Evolutionary conservation across 441 rosid species (phyloP).

Genomic region (Pelargonium cotyledonis): DNA sequence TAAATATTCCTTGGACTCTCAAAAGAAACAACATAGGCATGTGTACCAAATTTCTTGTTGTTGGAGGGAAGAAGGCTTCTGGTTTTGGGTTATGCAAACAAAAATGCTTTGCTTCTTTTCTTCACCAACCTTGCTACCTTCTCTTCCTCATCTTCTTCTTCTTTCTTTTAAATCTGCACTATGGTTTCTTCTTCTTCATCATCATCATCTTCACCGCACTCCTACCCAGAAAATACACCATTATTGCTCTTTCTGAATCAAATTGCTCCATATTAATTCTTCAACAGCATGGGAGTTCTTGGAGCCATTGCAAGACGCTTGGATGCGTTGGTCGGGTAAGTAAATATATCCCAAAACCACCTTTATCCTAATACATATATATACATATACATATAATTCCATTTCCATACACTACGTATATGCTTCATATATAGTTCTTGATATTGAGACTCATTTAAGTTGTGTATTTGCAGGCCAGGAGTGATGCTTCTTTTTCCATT

Average conservation of each 20-base stretch:
- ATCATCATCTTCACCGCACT: background rate
- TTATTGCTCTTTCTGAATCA: background rate
- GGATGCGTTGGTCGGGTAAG: slow-evolving; percentile 66
- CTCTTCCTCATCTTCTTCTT: background rate
- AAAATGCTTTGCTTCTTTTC: slow-evolving; percentile 25
- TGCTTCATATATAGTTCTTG: too few relatives aligned
- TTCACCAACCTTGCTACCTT: slow-evolving; percentile 6
- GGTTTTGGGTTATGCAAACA: slow-evolving; percentile 8
- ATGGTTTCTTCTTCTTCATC: background rate
- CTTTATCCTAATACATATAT: too few relatives aligned
- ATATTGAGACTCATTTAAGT: background rate
- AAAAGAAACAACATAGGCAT: too few relatives aligned
- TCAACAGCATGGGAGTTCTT: slow-evolving; percentile 49
- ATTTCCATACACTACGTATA: too few relatives aligned
- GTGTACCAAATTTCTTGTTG: slow-evolving; percentile 18
- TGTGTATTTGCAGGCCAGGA: slow-evolving; percentile 51
- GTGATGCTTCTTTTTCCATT: slow-evolving; percentile 82
- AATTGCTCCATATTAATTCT: too few relatives aligned
- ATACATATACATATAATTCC: background rate
- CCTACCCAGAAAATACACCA: background rate
- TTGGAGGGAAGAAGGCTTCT: slow-evolving; percentile 20
- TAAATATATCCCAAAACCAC: background rate
- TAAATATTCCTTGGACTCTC: too few relatives aligned
- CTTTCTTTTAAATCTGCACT: too few relatives aligned
- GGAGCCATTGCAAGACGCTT: slow-evolving; percentile 50